These are phyloP conservation scores for Didymella arachidicola DNA, from an alignment of 2,329 filamentous ascomycete species.

Conservation along the genomic window DNA sequence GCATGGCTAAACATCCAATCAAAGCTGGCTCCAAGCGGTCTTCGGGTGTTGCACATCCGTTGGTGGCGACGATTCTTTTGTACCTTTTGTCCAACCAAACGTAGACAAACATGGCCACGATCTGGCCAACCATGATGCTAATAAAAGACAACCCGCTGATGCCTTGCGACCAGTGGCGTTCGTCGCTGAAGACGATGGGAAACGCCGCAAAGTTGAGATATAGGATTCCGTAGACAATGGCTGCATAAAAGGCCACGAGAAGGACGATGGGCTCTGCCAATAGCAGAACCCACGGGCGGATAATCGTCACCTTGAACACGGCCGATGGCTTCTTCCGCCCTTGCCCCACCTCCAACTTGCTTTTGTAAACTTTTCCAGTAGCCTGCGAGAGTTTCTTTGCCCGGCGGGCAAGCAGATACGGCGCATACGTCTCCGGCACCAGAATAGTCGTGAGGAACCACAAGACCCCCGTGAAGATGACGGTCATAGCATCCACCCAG, in stretches of 20 bases:
- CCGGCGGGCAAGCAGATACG: neutral
- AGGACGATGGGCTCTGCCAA: neutral
- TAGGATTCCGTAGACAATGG: neutral
- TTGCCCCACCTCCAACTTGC: neutral
- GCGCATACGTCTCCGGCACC: neutral
- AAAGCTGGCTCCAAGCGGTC: neutral
- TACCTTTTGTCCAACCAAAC: neutral
- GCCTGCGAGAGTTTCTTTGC: neutral
- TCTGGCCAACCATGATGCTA: neutral
- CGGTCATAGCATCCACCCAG: slow-evolving; percentile 54
- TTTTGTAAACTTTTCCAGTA: neutral
- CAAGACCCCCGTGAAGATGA: neutral
- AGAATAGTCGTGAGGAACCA: neutral
- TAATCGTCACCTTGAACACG: neutral
- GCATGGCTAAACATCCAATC: neutral
- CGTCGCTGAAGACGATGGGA: neutral
- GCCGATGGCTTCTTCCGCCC: neutral
- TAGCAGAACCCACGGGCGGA: neutral
- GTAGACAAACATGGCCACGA: neutral
- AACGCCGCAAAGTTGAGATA: neutral
- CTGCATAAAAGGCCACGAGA: neutral
- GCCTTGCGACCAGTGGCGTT: neutral
- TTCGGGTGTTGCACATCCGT: neutral
- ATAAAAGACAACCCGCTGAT: neutral
- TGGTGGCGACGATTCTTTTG: neutral